Base-by-base conservation (phyloP, 2,329 filamentous ascomycete genomes). In the Nemania sp. region DNA sequence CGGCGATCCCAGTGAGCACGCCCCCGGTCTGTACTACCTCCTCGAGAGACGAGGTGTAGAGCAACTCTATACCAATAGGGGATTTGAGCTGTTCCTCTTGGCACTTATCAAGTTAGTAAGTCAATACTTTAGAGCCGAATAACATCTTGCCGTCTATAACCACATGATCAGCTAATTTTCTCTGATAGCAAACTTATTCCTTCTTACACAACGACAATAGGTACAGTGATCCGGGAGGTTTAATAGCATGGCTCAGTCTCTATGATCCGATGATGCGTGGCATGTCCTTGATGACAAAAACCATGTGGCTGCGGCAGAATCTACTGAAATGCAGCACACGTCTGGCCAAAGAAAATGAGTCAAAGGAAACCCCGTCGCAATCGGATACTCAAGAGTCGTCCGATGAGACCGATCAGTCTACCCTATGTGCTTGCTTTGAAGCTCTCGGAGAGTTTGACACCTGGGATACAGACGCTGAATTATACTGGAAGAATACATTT, bases 1-100 rank as follows among this genome's bases (percentile, higher is more conserved):
- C 55, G 58, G 61, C 9, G 61, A 65, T 32, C 50, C 59, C 12
- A 47, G 46, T 17, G 64, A 65, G 20, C 64, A 64, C 52, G 50
- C 56, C 2, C 48, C 61, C 10, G 64, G 61, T n/a, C 40, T 65
- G 49, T 65, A 62, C 45, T 65, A 64, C 43, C 55, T 65, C 6
- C 18, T 65, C 15, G 61, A 65, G 51, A 65, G 52, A 47, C 62
- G 64, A 34, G 61, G 64, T 11, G n/a, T 62, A 2, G 64, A 60
- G 50, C 64, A 64, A 50, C 29, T 64, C 39, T 64, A 15, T 53
- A 64, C 64, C 11, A 45, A 34, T 4, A 55, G 52, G 42, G 61
- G 64, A n/a, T 60, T 59, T 37, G 64, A 65, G 47, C 32, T 65
- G 29, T 65, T 65, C 39, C 35, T 64, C 17, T 34, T 64, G 12